Evolutionary conservation across 345 rosid genomes (phyloP).

Genomic region (Boechera stricta): DNA sequence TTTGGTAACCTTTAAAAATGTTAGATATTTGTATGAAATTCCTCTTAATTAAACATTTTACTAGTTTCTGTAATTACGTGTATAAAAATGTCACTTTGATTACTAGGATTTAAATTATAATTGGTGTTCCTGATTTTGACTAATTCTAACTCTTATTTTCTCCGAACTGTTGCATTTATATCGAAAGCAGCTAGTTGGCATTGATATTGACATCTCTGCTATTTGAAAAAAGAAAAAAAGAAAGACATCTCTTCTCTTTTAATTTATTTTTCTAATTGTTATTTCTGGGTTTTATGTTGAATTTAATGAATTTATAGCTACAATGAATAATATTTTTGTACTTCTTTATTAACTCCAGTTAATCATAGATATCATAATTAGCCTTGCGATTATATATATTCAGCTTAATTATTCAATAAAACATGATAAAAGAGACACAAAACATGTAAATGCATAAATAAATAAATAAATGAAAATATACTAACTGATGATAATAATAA

Average conservation of each 20-base stretch:
- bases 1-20: conserved; percentile 29
- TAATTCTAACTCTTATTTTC: conserved; percentile 36
- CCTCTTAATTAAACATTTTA: conserved; percentile 14
- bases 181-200: conserved; percentile 40
- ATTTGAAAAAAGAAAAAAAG: no score
- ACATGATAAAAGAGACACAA: no score
- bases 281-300: not conserved
- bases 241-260: not conserved
- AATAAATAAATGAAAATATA: no score
- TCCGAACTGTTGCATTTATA: conserved; percentile 34
- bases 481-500: no score
- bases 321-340: not conserved
- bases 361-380: not conserved
- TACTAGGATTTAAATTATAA: not conserved
- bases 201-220: conserved; percentile 42
- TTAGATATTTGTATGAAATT: conserved; percentile 37
- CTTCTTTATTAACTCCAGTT: not conserved
- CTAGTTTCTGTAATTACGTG: conserved; percentile 30
- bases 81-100: conserved; percentile 18
- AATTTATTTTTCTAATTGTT: not conserved
- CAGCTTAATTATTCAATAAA: not conserved
- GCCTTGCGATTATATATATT: not conserved
- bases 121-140: conserved; percentile 31
- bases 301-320: not conserved
- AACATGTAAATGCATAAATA: no score